phyloP scores from a whole-genome alignment of 345 rosid genomes.

The Acer saccharum region DNA sequence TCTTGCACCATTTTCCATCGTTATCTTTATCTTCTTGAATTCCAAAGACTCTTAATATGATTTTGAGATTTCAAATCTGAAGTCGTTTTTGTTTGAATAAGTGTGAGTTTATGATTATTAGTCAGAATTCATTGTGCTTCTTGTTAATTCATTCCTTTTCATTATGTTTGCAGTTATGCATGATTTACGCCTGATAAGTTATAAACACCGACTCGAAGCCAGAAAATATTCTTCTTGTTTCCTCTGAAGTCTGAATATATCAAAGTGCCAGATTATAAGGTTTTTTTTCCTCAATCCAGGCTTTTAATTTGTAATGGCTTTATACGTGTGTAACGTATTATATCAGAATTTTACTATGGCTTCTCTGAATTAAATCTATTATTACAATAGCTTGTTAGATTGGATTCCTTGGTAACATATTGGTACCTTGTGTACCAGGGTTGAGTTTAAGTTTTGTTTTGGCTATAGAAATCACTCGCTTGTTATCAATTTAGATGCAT shows the following conservation, averaged over 20 bases:
- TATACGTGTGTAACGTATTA: not conserved
- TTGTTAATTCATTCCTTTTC: constrained; percentile 15
- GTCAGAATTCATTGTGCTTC: constrained; percentile 20
- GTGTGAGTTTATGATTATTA: constrained; percentile 11
- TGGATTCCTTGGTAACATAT: not conserved
- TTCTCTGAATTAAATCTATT: not conserved
- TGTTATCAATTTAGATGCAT: not conserved
- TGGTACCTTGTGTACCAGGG: not conserved
- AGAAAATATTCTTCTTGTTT: constrained; percentile 74
- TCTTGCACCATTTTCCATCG: constrained; percentile 54
- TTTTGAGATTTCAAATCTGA: constrained; percentile 3
- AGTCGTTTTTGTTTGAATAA: constrained; percentile 11
- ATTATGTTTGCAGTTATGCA: constrained; percentile 69
- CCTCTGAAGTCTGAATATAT: constrained; percentile 67
- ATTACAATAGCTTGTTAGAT: not conserved
- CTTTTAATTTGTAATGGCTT: not conserved
- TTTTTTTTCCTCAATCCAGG: constrained; percentile 18
- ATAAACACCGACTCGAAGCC: constrained; percentile 82
- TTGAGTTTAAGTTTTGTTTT: not conserved
- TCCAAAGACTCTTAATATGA: constrained; percentile 16
- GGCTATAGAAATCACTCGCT: not conserved
- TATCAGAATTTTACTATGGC: constrained; percentile 5
- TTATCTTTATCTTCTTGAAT: constrained; percentile 37
- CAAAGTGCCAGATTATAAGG: constrained; percentile 80
- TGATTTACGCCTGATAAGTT: constrained; percentile 43